A percentile compares a stretch with the other conserved stretches of the same genome.
Evolutionary conservation across 2,329 filamentous ascomycete species (phyloP).

Genomic region (Calonectria hawksworthii): DNA sequence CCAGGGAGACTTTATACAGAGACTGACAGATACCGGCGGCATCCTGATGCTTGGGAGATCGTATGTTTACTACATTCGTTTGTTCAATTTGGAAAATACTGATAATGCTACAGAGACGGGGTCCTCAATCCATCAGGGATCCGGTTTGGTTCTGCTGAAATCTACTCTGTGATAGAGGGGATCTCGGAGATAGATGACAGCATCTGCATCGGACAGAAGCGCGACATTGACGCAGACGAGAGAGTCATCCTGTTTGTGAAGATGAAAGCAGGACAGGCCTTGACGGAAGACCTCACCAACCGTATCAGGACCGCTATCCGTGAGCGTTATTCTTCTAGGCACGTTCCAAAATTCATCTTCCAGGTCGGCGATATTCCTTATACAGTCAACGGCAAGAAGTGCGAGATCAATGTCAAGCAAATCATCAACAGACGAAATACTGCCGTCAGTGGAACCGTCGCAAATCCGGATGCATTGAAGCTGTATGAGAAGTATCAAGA

Average conservation of each 20-base stretch:
- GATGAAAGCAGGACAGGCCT: neutral
- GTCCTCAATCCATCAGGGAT: constrained; percentile 30
- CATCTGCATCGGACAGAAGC: constrained; percentile 21
- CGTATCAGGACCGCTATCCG: neutral
- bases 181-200: constrained; percentile 14
- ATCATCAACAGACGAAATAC: constrained; percentile 12
- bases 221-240: constrained; percentile 9
- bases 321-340: neutral
- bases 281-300: neutral
- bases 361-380: constrained; percentile 26
- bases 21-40: neutral
- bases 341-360: constrained; percentile 26
- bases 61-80: neutral
- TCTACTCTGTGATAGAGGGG: constrained; percentile 12
- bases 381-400: constrained; percentile 31
- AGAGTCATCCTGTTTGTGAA: constrained; percentile 17
- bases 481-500: constrained; percentile 13
- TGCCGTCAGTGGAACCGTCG: constrained; percentile 21
- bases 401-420: constrained; percentile 32
- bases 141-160: constrained; percentile 27
- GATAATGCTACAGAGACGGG: constrained; percentile 3
- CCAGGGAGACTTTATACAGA: constrained; percentile 24
- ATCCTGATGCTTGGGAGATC: constrained; percentile 21
- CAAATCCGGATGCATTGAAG: constrained; percentile 14
- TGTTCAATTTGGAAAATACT: neutral